Evolutionary conservation across 441 rosid species (phyloP), one percentile per base, ranked within the genome.

Genomic region (Adansonia rubrostipa): DNA sequence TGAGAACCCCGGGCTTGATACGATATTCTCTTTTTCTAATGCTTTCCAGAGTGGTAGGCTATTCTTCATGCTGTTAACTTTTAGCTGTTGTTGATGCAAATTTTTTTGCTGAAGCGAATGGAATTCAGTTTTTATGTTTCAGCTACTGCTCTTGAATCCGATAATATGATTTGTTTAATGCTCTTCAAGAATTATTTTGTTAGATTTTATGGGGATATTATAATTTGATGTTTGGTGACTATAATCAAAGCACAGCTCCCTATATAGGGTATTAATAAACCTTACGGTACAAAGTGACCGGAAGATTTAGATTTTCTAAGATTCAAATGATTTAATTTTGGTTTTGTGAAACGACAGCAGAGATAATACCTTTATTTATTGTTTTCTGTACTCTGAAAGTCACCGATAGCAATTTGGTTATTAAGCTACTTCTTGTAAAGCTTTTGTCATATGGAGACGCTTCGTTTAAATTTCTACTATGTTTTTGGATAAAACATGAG

Each of bases 91-190:
- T 56, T 36, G 9, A 17, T 56, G 76, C 11, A n/a, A 9, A 33
- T 20, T 11, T 57, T 72, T n/a, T 48, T 72, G 63, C 75, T 72
- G 14, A 36, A 54, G 63, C 36, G 33, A 56, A 54, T 54, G 47
- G 50, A 54, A 36, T 72, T 54, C 33, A 11, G 9, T 17, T 44
- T 47, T 54, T 71, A 19, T 73, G 65, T 57, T 73, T 73, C 65
- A 57, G 51, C 10, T 1, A 13, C 50, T 40, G 64, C 14, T 40
- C 51, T 54, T 72, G 64, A 56, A 56, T 56, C 65, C 56, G 65
- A 56, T 56, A 10, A 72, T 17, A 5, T 56, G 17, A 72, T 17
- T 56, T 56, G 36, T 36, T 72, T 56, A 40, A 3, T 36, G 51
- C 51, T 72, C 53, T 57, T 73, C 65, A 73, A 40, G 62, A 22